Base-by-base conservation (phyloP, 2,329 filamentous ascomycete species). In the Capronia americana region DNA sequence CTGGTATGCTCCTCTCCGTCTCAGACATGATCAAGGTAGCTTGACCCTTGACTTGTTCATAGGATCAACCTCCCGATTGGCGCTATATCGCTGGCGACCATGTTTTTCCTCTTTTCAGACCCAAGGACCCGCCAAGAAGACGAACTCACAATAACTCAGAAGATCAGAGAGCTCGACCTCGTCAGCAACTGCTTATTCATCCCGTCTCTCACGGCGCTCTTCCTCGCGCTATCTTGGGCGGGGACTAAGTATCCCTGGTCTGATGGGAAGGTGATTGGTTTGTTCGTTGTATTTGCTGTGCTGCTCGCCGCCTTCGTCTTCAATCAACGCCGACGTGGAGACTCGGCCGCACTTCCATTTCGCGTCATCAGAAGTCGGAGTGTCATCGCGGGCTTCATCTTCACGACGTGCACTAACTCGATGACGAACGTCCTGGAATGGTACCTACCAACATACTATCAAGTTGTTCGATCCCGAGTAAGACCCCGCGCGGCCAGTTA, bases 331-430 rank as follows among this genome's bases (percentile, higher is more conserved):
- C 78, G 79, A 72, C 75, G 80, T 63, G 77, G 79, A 17, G 82
- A 85, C 23, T 76, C 77, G 41, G 83, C 81, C 1, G 82, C 81
- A 6, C 73, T 86, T 5, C 84, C 83, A 11, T 81, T 80, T 20
- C 75, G 80, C 12, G 77, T 86, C 34, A 77, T 84, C 67, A 80
- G 75, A 62, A 78, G 82, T 69, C 78, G 82, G 4, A 79, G 75
- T 30, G 74, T 80, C 38, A 60, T 74, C 3, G 65, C 72, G 23
- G 72, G 72, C n/a, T 57, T 71, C 0, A 71, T 72, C 50, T 79
- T 74, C 69, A 68, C 71, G 4, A 70, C 75, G 20, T 78, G 80
- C 56, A 75, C 77, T 30, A 74, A 74, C 32, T 77, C 72, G 4
- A 57, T 59, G 11, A 48, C 62, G 6, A 28, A 64, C 38, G 61